Conservation (phyloP, 164 flowering plant genomes). For the Berberis vulgaris region DNA sequence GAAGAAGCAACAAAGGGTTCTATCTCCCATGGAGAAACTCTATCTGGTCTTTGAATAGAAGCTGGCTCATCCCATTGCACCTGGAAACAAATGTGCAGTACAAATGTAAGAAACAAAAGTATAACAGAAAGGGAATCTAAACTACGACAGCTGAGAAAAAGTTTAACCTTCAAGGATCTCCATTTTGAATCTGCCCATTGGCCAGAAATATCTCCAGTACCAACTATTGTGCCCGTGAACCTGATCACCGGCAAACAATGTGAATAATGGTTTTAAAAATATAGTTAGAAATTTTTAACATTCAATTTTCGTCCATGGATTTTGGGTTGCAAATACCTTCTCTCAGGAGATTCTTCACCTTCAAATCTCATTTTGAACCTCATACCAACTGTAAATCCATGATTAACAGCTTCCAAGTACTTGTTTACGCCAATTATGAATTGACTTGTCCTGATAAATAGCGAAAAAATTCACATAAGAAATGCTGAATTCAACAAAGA, state of each 20-base stretch:
- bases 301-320: neutral
- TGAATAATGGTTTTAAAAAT: neutral
- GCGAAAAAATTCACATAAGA: too few species aligned
- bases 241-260: conserved; percentile 21
- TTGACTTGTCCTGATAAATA: conserved; percentile 60
- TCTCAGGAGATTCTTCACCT: conserved; percentile 95
- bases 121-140: neutral
- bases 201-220: conserved; percentile 51
- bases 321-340: conserved; percentile 42
- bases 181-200: conserved; percentile 82
- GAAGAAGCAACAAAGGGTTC: conserved; percentile 53
- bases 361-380: conserved; percentile 94
- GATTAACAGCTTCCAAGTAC: conserved; percentile 67
- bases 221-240: conserved; percentile 91
- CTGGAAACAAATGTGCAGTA: conserved; percentile 19
- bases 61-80: conserved; percentile 96
- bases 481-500: neutral
- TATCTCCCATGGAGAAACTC: conserved; percentile 95
- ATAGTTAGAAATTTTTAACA: neutral
- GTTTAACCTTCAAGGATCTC: conserved; percentile 83
- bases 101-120: neutral
- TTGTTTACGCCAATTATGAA: conserved; percentile 79
- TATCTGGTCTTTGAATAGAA: conserved; percentile 61
- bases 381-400: conserved; percentile 78
- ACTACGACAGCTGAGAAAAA: neutral